Base-by-base conservation (phyloP, 2,329 filamentous ascomycete species). In the Celoporthe dispersa region DNA sequence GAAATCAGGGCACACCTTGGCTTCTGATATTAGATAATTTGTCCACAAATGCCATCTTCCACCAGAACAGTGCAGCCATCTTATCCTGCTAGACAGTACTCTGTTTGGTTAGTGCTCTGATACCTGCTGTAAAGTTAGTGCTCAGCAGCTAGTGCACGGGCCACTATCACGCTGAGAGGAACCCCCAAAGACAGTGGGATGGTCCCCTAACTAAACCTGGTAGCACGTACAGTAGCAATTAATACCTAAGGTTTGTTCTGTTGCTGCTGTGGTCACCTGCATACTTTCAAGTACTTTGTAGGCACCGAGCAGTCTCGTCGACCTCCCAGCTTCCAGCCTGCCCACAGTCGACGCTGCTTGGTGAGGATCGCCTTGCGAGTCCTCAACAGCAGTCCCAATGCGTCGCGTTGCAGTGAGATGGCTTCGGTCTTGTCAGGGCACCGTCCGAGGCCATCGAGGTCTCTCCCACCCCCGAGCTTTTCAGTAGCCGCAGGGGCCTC, bases 321-420 rank as follows among this genome's bases (percentile, higher is more conserved):
- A 37, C 57, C 57, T 70, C 57, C 44, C 48, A 37, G 7, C 8
- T 9, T 44, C 35, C 37, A 22, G 16, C 39, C 41, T 28, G 19
- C 41, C 28, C 62, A 31, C 37, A 48, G 28, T 31, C 25, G 25
- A 57, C 48, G 48, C 51, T n/a, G 48, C 51, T 16, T 39, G 64
- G n/a, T 59, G 64, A 41, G 33, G 33, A 44, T 59, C 25, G 48
- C 31, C 25, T 31, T 25, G 25, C 51, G 35, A 35, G 35, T 48
- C 35, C 64, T 57, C 51, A 9, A 61, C 60, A 55, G 66, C 64
- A 73, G 75, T 71, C 76, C 84, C 84, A 83, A 94, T 94, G 92
- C 91, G 91, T 88, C 91, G 90, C 82, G 91, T 87, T 81, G 87
- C 88, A 75, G 81, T 90, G 73, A 87, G 88, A 84, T 88, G 88